Conservation (phyloP, 2,329 filamentous ascomycete species). For the Aspergillus sp. region DNA sequence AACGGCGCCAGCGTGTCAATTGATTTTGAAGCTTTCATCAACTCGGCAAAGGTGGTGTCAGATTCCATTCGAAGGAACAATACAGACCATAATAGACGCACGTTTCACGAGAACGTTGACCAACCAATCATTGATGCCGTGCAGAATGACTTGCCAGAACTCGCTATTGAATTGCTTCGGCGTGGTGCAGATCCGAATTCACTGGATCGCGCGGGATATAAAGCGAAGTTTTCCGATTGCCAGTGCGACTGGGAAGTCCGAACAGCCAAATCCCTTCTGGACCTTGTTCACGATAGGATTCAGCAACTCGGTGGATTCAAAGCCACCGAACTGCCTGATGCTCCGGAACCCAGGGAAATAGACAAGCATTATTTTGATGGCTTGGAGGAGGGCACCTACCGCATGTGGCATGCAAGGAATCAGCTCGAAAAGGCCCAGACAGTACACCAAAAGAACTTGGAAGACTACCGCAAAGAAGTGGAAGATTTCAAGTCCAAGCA, state of each 20-base stretch:
- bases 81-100: conserved; percentile 49
- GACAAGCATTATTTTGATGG: conserved; percentile 53
- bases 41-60: conserved; percentile 14
- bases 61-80: conserved; percentile 26
- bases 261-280: conserved; percentile 50
- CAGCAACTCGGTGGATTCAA: conserved; percentile 49
- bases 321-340: conserved; percentile 24
- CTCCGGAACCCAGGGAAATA: conserved; percentile 23
- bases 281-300: conserved; percentile 57
- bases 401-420: conserved; percentile 51
- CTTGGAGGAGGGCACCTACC: conserved; percentile 57
- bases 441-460: conserved; percentile 35
- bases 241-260: not conserved
- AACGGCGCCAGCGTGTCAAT: conserved; percentile 60
- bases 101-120: conserved; percentile 48
- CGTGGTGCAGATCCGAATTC: conserved; percentile 65
- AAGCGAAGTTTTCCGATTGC: conserved; percentile 4
- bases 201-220: conserved; percentile 44
- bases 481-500: not conserved
- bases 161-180: conserved; percentile 59
- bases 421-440: conserved; percentile 37
- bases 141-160: conserved; percentile 47
- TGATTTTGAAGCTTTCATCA: conserved; percentile 51
- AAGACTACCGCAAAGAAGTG: conserved; percentile 21
- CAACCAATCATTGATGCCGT: conserved; percentile 68